These are phyloP conservation scores for Cenchrus americanus DNA, from an alignment of 176 grass and related monocot genomes.

Conservation along the genomic window DNA sequence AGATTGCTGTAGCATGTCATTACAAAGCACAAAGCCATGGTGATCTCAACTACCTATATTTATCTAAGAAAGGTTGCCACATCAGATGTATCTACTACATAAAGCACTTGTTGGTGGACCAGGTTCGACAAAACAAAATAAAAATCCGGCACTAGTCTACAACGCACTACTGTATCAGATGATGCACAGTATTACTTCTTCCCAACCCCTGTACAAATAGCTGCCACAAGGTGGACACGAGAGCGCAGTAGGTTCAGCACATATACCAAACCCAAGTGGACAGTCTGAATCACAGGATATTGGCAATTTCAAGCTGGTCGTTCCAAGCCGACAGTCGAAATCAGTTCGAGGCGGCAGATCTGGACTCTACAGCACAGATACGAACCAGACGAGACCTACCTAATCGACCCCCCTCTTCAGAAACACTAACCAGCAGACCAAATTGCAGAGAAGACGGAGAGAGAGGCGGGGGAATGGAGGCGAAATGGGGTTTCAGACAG, in stretches of 20 bases:
- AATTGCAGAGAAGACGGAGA: not conserved
- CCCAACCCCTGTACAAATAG: not conserved
- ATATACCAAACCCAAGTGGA: not conserved
- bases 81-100: not conserved
- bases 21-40: not conserved
- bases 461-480: not conserved
- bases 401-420: not conserved
- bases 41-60: constrained; percentile 1
- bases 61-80: not conserved
- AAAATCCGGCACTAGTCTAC: too few species aligned
- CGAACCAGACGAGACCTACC: not conserved
- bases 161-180: not conserved
- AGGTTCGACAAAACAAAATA: not conserved
- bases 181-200: not conserved
- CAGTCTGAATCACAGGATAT: not conserved
- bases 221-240: not conserved
- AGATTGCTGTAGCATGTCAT: not conserved
- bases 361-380: not conserved
- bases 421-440: not conserved
- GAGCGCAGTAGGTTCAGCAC: not conserved
- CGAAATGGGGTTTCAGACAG: not conserved
- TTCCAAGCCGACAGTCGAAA: not conserved
- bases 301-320: not conserved
- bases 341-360: not conserved
- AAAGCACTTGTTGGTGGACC: not conserved